Evolutionary conservation across 176 grass and related monocot genomes (phyloP), one percentile per base, ranked within the genome.

Genomic region (Pontederia crassipes): DNA sequence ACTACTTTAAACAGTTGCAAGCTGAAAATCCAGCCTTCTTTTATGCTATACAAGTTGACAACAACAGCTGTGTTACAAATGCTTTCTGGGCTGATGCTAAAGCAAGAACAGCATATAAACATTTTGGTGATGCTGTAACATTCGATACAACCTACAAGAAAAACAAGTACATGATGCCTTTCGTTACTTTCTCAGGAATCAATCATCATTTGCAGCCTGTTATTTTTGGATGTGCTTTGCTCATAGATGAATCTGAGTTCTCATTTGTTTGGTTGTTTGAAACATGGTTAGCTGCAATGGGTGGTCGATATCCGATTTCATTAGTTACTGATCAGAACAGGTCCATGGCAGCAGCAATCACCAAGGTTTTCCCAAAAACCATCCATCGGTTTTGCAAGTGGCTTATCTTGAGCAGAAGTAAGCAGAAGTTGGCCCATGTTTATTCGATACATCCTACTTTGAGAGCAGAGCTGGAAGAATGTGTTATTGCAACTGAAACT

Each of bases 71-170:
- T 49, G 45, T 84, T 45, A 84, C 83, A n/a, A 89, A 91, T 80
- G 81, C 73, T 55, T 84, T 90, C 65, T 97, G 92, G 92, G 87
- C 71, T 45, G 92, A 85, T 77, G 67, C 81, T 70, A 88, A 81
- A 79, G 76, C 86, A 59, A 85, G 78, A 77, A 61, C 47, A 52
- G 72, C 73, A 32, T 91, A 97, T 68, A 50, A 59, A 26, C 59
- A 85, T 74, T 96, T 96, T 51, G 92, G 87, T 28, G 87, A 96
- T 82, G 83, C 75, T 61, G 48, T 96, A 11, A 85, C 70, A 11
- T 91, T 97, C 26, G 92, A 97, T 59, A 97, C 83, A 13, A 80
- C 92, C 28, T 88, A 87, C 59, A 97, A 85, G 70, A 89, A 91
- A 78, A 91, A 82, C 65, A 97, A 88, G 75, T 72, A 90, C 62